A percentile compares a stretch with the other conserved stretches of the same genome.
Evolutionary conservation across 1,284 basidiomycete species (phyloP).

Genomic region (Agaricales sp.): DNA sequence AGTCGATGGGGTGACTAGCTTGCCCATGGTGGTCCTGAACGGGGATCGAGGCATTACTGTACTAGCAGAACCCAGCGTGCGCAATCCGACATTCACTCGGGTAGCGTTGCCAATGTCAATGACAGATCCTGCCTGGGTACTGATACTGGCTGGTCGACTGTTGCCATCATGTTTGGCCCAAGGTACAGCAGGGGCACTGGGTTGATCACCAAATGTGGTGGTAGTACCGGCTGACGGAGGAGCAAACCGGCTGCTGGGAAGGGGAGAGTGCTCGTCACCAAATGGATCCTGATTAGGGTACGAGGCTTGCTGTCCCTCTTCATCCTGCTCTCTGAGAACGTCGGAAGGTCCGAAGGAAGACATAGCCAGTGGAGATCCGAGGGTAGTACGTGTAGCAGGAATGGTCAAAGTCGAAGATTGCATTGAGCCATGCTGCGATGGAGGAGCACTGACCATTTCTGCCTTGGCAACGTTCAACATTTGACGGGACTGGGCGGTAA

Average conservation of each 20-base stretch:
- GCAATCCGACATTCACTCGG: slow-evolving; percentile 49
- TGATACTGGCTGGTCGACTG: slow-evolving; percentile 49
- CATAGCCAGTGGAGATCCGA: slow-evolving; percentile 57
- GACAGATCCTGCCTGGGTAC: slow-evolving; percentile 51
- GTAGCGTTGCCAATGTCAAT: slow-evolving; percentile 55
- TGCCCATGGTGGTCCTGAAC: slow-evolving; percentile 52
- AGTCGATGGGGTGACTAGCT: slow-evolving; percentile 39
- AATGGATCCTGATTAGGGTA: slow-evolving; percentile 25
- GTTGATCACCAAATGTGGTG: slow-evolving; percentile 29
- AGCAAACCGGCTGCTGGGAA: slow-evolving; percentile 23
- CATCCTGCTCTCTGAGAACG: slow-evolving; percentile 35
- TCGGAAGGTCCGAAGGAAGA: slow-evolving; percentile 67
- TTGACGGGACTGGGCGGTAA: slow-evolving; percentile 34
- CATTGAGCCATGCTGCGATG: slow-evolving; percentile 24
- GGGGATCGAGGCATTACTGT: slow-evolving; percentile 26
- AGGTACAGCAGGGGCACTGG: slow-evolving; percentile 30
- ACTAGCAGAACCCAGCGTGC: slow-evolving; percentile 11
- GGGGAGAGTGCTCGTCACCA: slow-evolving; percentile 42
- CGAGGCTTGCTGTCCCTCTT: slow-evolving; percentile 11
- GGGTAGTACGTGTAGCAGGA: slow-evolving; percentile 28
- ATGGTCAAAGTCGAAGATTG: slow-evolving; percentile 30
- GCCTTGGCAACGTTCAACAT: slow-evolving; percentile 46
- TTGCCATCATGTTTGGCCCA: slow-evolving; percentile 18
- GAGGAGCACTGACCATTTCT: slow-evolving; percentile 59
- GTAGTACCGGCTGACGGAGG: slow-evolving; percentile 29